Evolutionary conservation across 495 filamentous ascomycete species (phyloP).

Genomic region (Daldinia bambusicola): DNA sequence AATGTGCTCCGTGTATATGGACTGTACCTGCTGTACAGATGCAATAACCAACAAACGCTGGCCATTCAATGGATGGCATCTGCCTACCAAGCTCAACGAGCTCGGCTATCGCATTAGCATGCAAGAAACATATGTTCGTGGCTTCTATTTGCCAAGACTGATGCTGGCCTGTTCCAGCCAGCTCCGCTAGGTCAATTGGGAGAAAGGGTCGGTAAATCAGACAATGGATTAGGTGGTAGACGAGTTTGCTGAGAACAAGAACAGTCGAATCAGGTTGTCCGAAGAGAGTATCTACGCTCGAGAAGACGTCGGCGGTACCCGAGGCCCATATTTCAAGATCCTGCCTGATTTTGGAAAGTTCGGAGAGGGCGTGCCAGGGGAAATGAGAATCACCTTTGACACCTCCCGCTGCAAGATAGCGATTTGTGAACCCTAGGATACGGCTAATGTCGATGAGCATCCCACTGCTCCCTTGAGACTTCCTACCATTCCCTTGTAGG

Average conservation of each 20-base stretch:
- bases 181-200: constrained; percentile 81
- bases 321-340: constrained; percentile 87
- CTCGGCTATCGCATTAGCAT: constrained; percentile 87
- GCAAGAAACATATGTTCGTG: constrained; percentile 85
- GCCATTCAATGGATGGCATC: constrained; percentile 77
- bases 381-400: constrained; percentile 90
- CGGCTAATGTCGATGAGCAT: constrained; percentile 85
- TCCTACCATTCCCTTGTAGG: constrained; percentile 70
- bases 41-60: constrained; percentile 83
- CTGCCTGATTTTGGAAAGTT: constrained; percentile 84
- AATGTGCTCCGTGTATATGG: constrained; percentile 85
- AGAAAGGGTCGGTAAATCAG: constrained; percentile 86
- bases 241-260: constrained; percentile 80
- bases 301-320: constrained; percentile 80
- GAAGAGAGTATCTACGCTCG: constrained; percentile 76
- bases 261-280: constrained; percentile 80
- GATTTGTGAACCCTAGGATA: constrained; percentile 83
- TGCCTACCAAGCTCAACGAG: constrained; percentile 79
- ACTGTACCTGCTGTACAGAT: constrained; percentile 85
- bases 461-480: constrained; percentile 72
- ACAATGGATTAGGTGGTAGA: constrained; percentile 86
- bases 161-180: constrained; percentile 81
- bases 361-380: constrained; percentile 86
- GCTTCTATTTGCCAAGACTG: constrained; percentile 92
- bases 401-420: constrained; percentile 83